Base-by-base conservation (phyloP, 2,329 filamentous ascomycete species). In the Aspergillus neotritici region DNA sequence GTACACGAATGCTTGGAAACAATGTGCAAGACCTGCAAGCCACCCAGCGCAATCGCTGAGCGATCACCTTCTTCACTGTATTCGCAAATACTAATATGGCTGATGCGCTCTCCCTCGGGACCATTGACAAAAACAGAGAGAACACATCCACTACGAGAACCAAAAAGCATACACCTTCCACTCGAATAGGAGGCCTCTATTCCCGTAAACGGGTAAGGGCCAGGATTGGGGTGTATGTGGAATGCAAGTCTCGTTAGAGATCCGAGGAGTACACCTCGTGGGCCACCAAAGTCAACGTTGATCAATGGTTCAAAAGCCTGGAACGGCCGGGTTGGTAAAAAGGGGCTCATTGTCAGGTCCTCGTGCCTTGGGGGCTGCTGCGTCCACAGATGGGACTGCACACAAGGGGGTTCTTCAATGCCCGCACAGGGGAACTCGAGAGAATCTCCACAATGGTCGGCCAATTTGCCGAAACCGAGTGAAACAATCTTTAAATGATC, bases 211-310 rank as follows among this genome's bases (percentile, higher is more conserved):
- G 40, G 47, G 28, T 38, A 11, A n/a, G 37, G 40, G 4, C 9
- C n/a, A n/a, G n/a, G n/a, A n/a, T n/a, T n/a, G 1, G 12, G 15
- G 33, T 15, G n/a, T 37, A 50, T 40, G 37, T 50, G 28, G 21
- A 48, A 44, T 4, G 31, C 12, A 31, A 50, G 21, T 5, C 32
- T 34, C 16, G 43, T 43, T 25, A 52, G 33, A 4, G 29, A 39
- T 10, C 29, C 11, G 5, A 52, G 37, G 15, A 17, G 21, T 4
- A 14, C 14, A 11, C 49, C 47, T 10, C 33, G 16, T 16, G 17
- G 31, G 6, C 43, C 37, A n/a, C 44, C 47, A 14, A 50, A 52
- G 29, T 50, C 47, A 11, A 50, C 40, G 36, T 43, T 48, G n/a
- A 31, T 16, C 3, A 52, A 14, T 4, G 47, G 42, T 29, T 44